phyloP scores from a whole-genome alignment of 805 yeast genomes.

The Starmera pachycereana region DNA sequence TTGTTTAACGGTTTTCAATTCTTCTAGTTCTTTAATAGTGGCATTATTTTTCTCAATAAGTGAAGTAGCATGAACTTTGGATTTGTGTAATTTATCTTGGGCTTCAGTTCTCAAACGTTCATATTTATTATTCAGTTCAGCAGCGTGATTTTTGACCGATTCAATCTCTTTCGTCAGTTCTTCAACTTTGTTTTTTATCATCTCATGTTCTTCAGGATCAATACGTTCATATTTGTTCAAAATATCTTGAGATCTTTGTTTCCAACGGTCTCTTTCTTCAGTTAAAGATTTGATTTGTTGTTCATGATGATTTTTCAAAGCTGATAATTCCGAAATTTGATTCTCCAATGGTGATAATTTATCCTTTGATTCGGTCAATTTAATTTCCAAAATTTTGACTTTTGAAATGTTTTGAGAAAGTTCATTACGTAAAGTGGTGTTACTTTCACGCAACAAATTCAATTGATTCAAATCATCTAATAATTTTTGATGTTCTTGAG shows the following conservation, averaged over 20 bases:
- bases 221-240: constrained; percentile 34
- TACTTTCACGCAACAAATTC: constrained; percentile 58
- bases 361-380: constrained; percentile 21
- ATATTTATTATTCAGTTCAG: constrained; percentile 12
- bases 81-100: constrained; percentile 17
- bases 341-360: constrained; percentile 37
- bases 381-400: constrained; percentile 29
- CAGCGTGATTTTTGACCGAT: constrained; percentile 15
- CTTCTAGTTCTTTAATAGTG: constrained; percentile 7
- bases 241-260: constrained; percentile 37
- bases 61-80: not conserved
- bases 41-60: not conserved
- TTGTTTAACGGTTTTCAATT: not conserved
- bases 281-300: constrained; percentile 35
- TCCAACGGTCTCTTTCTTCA: constrained; percentile 54
- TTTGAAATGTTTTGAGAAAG: constrained; percentile 21
- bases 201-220: constrained; percentile 36
- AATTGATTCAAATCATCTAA: constrained; percentile 48
- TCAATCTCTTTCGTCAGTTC: constrained; percentile 13
- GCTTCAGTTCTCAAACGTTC: constrained; percentile 15
- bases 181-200: constrained; percentile 22
- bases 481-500: constrained; percentile 33
- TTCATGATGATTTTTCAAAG: constrained; percentile 36
- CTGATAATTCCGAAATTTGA: constrained; percentile 25
- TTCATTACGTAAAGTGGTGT: constrained; percentile 50